These are phyloP conservation scores for Puccinia brachypodii DNA, from an alignment of 1,284 basidiomycete species.

Conservation along the genomic window DNA sequence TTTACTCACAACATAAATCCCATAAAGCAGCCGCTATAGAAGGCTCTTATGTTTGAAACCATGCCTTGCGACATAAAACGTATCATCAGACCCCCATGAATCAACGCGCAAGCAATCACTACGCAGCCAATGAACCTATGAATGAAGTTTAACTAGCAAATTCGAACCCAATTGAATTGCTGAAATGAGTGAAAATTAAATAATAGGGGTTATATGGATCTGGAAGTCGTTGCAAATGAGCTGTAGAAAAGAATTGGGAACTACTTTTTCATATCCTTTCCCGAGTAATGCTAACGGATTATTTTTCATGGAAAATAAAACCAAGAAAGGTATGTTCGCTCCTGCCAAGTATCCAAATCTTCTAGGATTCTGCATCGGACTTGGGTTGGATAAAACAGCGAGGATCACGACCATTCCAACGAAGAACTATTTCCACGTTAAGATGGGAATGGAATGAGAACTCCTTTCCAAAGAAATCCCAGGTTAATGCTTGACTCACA, in stretches of 20 bases:
- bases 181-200: neutral
- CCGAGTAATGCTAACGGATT: slow-evolving; percentile 32
- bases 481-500: neutral
- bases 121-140: slow-evolving; percentile 37
- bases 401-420: slow-evolving; percentile 34
- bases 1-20: slow-evolving; percentile 31
- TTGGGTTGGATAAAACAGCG: slow-evolving; percentile 18
- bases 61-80: slow-evolving; percentile 12
- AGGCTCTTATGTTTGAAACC: slow-evolving; percentile 22
- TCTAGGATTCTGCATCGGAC: slow-evolving; percentile 26
- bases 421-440: slow-evolving; percentile 6
- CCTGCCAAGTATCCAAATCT: slow-evolving; percentile 33
- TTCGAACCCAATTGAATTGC: neutral
- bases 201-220: too few species aligned
- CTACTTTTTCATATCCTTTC: slow-evolving; percentile 48
- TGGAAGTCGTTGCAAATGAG: neutral
- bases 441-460: neutral
- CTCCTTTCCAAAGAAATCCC: neutral
- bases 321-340: slow-evolving; percentile 30
- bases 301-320: slow-evolving; percentile 48
- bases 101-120: slow-evolving; percentile 14
- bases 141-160: slow-evolving; percentile 34
- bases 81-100: slow-evolving; percentile 35
- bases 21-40: slow-evolving; percentile 36
- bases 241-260: neutral